Evolutionary conservation across 768 basidiomycete species (phyloP), one percentile per base, ranked within the genome.

Genomic region (Chlorophyllum brunneum): DNA sequence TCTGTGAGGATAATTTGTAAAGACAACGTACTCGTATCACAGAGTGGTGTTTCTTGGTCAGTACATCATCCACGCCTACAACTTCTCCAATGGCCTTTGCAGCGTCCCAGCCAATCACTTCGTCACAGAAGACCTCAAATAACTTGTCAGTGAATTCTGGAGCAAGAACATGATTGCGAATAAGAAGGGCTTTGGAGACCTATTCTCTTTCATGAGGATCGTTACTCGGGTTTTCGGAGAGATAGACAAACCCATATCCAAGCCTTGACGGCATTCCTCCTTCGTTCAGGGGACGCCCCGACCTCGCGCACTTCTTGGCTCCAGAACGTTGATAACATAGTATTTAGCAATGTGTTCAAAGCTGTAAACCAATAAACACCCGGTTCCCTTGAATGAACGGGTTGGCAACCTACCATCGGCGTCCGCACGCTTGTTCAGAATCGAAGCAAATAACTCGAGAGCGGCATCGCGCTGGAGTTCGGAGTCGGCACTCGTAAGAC

Each of bases 41-140:
- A 1, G 90, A 82, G 65, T 85, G 79, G 61, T 95, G 88, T 44
- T 74, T 72, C 68, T 92, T 98, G 8, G 81, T 86, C 58, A 97
- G 65, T 22, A 87, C 67, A 7, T 69, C 63, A 58, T 92, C 89
- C 1, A 74, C 66, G 26, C 76, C 75, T 5, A 81, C 77, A 31
- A 95, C 70, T 39, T 79, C 70, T 0, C 92, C 91, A 33, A 98
- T 67, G 0, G 82, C 81, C 54, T 78, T 82, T 0, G 92, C 95
- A 11, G 88, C 93, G 43, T 83, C 78, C 76, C 81, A 82, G 13
- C 79, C 79, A 34, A 97, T 70, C 0, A 63, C 63, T 42, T 70
- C 69, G 59, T 97, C 92, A 4, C 70, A 71, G 54, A 98, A 86
- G 7, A 88, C 71, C 10, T 77, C 75, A 56, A 97, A 82, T 20